These are phyloP conservation scores for Microascus cirrosus DNA, from an alignment of 2,329 filamentous ascomycete species.

Conservation along the genomic window DNA sequence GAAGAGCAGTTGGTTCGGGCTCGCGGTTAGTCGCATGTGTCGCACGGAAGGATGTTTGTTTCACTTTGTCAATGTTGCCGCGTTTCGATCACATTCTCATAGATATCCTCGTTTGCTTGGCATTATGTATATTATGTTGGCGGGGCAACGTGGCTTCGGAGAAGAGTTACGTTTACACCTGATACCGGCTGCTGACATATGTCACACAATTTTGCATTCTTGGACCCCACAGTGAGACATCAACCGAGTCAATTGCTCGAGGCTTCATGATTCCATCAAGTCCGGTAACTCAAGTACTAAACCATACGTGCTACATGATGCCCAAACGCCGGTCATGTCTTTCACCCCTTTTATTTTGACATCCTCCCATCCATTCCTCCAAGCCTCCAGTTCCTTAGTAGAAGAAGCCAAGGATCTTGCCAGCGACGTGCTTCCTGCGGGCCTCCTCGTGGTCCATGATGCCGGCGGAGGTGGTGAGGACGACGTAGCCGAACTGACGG, in stretches of 20 bases:
- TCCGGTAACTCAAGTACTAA: slow-evolving; percentile 5
- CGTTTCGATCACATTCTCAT: not conserved
- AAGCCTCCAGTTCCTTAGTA: slow-evolving; percentile 51
- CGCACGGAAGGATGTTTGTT: not conserved
- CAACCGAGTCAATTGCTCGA: slow-evolving; percentile 1
- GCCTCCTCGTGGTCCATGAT: slow-evolving; percentile 99
- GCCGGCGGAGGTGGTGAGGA: slow-evolving; percentile 96
- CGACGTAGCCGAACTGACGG: slow-evolving; percentile 99
- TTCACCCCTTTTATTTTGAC: slow-evolving; percentile 8
- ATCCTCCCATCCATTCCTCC: slow-evolving; percentile 7
- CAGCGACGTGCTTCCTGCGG: slow-evolving; percentile 94
- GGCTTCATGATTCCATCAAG: slow-evolving; percentile 4
- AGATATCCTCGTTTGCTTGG: not conserved
- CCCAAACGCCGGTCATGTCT: slow-evolving; percentile 2
- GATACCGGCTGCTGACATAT: not conserved
- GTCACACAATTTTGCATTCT: not conserved
- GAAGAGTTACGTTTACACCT: not conserved
- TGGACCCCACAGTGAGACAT: not conserved
- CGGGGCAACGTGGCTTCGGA: not conserved
- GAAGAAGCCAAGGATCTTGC: slow-evolving; percentile 99
- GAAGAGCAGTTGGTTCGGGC: not conserved
- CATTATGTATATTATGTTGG: not conserved
- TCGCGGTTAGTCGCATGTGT: not conserved
- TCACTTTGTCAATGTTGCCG: not conserved
- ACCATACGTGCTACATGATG: slow-evolving; percentile 2